Conservation (phyloP, 495 filamentous ascomycete genomes). For the Penicillium angulare region DNA sequence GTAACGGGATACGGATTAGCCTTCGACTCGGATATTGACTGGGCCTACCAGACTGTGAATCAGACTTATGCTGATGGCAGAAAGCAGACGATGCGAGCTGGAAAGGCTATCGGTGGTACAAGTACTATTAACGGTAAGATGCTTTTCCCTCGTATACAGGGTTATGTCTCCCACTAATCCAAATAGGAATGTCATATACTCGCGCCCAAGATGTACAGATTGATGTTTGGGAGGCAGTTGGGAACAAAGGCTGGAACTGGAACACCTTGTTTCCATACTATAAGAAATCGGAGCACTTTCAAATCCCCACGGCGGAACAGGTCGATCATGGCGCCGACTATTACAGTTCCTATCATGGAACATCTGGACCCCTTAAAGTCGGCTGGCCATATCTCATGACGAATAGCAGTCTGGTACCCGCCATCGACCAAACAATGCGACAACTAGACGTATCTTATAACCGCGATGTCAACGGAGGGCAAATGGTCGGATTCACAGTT, state of each 20-base stretch:
- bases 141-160: no score
- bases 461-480: slow-evolving; percentile 38
- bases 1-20: slow-evolving; percentile 33
- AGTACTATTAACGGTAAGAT: slow-evolving; percentile 50
- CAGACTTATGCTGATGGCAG: slow-evolving; percentile 37
- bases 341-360: slow-evolving; percentile 45
- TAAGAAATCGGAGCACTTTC: slow-evolving; percentile 42
- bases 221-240: slow-evolving; percentile 57
- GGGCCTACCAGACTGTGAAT: slow-evolving; percentile 46
- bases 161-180: no score
- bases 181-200: slow-evolving; percentile 48
- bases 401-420: slow-evolving; percentile 26
- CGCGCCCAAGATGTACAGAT: slow-evolving; percentile 34
- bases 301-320: slow-evolving; percentile 38
- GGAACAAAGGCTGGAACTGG: slow-evolving; percentile 67
- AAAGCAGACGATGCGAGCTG: slow-evolving; percentile 41
- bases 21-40: slow-evolving; percentile 48
- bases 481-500: slow-evolving; percentile 36
- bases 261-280: slow-evolving; percentile 57
- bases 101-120: slow-evolving; percentile 52
- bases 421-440: slow-evolving; percentile 21
- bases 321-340: slow-evolving; percentile 41
- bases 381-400: slow-evolving; percentile 38
- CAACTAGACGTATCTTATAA: slow-evolving; percentile 37
- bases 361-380: slow-evolving; percentile 45